Percentiles rank a stretch among this genome's conserved stretches.
Conservation (phyloP, 1,139 yeast species). For the Debaryomyces subglobosus region DNA sequence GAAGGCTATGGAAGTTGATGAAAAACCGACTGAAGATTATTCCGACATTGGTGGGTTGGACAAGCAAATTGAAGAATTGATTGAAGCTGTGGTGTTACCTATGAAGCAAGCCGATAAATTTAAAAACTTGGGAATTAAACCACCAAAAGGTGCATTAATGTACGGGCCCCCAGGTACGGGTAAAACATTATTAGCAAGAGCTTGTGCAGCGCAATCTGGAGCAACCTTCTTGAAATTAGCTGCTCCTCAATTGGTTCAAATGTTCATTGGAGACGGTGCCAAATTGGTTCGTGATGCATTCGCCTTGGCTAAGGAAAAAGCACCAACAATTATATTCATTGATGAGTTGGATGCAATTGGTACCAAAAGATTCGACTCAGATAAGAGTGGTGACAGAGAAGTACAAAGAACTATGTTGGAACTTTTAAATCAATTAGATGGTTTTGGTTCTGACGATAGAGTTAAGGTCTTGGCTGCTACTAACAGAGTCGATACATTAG, state of each 20-base stretch:
- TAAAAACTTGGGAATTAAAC: constrained; percentile 87
- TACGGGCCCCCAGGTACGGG: constrained; percentile 99
- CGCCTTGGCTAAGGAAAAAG: constrained; percentile 97
- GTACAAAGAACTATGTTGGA: constrained; percentile 99
- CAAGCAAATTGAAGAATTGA: constrained; percentile 95
- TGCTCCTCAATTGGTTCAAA: constrained; percentile 97
- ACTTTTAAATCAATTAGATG: constrained; percentile 93
- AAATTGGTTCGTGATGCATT: constrained; percentile 97
- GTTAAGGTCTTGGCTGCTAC: constrained; percentile 98
- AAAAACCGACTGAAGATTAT: constrained; percentile 95
- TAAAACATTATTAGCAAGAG: constrained; percentile 93
- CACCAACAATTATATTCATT: constrained; percentile 95
- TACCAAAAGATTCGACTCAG: constrained; percentile 96
- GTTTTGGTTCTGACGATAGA: constrained; percentile 96
- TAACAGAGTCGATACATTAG: constrained; percentile 95
- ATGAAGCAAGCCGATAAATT: constrained; percentile 98
- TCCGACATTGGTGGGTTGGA: constrained; percentile 97
- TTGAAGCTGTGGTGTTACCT: constrained; percentile 97
- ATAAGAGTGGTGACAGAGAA: constrained; percentile 97
- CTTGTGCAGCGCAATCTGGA: constrained; percentile 98
- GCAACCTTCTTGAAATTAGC: constrained; percentile 97
- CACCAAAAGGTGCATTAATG: constrained; percentile 98
- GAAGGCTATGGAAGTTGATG: constrained; percentile 99
- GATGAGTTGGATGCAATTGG: constrained; percentile 99
- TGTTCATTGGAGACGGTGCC: constrained; percentile 99